phyloP scores from a whole-genome alignment of 345 rosid species.

The Euclidium syriacum region DNA sequence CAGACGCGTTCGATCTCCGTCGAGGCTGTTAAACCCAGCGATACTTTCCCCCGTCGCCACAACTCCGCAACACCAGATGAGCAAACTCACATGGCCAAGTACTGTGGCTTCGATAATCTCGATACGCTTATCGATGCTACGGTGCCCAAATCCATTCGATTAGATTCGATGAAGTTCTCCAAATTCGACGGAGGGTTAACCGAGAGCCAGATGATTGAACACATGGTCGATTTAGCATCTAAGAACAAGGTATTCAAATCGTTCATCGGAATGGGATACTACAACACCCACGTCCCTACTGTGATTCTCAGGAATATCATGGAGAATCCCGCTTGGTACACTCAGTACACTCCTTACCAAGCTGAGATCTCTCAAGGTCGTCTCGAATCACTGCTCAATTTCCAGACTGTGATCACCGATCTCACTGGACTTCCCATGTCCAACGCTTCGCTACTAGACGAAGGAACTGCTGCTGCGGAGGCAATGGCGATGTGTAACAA shows the following conservation, averaged over 20 bases:
- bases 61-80: conserved; percentile 93
- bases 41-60: conserved; percentile 90
- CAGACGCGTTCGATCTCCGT: conserved; percentile 66
- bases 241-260: conserved; percentile 85
- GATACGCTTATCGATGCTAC: conserved; percentile 78
- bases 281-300: conserved; percentile 80
- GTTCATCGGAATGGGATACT: conserved; percentile 91
- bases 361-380: conserved; percentile 97
- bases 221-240: conserved; percentile 71
- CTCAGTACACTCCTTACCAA: conserved; percentile 96
- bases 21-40: conserved; percentile 62
- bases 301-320: conserved; percentile 89
- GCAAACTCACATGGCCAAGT: conserved; percentile 65
- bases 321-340: conserved; percentile 99
- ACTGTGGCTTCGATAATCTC: conserved; percentile 63
- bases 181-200: conserved; percentile 87
- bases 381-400: conserved; percentile 84
- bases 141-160: conserved; percentile 92
- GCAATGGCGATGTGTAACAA: conserved; percentile 99
- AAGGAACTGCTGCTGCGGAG: conserved; percentile 98
- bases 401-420: conserved; percentile 82
- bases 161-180: conserved; percentile 78
- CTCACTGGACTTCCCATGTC: conserved; percentile 95
- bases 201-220: conserved; percentile 79
- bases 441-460: conserved; percentile 89